Conservation (phyloP, 148 eudicot genomes). For the Spergularia bocconei region DNA sequence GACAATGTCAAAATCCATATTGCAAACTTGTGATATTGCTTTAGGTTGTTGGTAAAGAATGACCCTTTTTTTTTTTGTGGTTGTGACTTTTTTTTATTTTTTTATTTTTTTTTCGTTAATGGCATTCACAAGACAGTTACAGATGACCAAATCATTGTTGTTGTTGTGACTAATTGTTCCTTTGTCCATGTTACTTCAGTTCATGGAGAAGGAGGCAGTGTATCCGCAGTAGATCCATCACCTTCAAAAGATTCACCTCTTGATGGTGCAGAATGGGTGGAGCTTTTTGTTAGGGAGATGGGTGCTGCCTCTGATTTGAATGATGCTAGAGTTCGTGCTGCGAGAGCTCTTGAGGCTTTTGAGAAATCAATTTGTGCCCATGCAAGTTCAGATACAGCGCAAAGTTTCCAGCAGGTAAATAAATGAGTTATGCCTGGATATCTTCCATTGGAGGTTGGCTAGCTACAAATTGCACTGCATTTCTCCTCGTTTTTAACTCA, state of each 20-base stretch:
- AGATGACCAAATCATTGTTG: too few relatives aligned
- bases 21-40: too few relatives aligned
- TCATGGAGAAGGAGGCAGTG: slow-evolving; percentile 34
- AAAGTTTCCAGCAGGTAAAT: slow-evolving; percentile 54
- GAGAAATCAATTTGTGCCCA: slow-evolving; percentile 60
- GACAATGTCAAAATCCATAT: too few relatives aligned
- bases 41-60: too few relatives aligned
- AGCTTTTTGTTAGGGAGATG: slow-evolving; percentile 78
- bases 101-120: too few relatives aligned
- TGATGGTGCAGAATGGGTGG: slow-evolving; percentile 86
- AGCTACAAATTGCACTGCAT: slow-evolving; percentile 1
- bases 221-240: slow-evolving; percentile 32
- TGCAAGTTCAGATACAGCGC: slow-evolving; percentile 49
- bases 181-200: slow-evolving; percentile 27
- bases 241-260: slow-evolving; percentile 30
- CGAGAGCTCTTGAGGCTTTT: slow-evolving; percentile 70
- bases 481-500: not conserved
- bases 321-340: slow-evolving; percentile 71
- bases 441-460: not conserved
- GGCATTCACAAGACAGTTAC: too few relatives aligned
- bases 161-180: not conserved
- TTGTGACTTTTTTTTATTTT: too few relatives aligned
- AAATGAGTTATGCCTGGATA: not conserved
- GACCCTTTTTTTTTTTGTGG: too few relatives aligned
- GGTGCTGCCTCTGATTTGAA: slow-evolving; percentile 53